Evolutionary conservation across 176 grass and related monocot species (phyloP), one percentile per base, ranked within the genome.

Genomic region (Chrysopogon serrulatus): DNA sequence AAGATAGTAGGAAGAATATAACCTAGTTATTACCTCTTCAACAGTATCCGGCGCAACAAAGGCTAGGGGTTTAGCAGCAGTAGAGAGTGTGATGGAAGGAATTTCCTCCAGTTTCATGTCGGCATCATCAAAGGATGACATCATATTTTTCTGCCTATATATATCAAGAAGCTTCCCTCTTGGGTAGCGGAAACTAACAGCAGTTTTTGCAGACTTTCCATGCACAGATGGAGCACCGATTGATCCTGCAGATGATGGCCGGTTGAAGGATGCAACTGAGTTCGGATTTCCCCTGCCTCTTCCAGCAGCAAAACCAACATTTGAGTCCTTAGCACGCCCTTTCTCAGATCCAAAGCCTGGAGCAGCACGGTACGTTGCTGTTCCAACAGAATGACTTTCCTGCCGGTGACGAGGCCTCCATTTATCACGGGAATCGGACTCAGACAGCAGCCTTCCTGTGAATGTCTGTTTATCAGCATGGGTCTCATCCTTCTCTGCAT

Each of bases 361-460:
- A 73, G 93, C 97, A 79, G 87, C 93, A 51, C 93, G 97, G 74
- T 90, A 72, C 4, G 84, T 85, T 54, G 89, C 79, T 24, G 90
- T 90, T 30, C 83, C 90, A 48, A 84, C 76, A 69, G 85, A 66
- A 49, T 90, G 87, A 35, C 48, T 72, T 79, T 99, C 97, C 61
- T 96, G 97, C 34, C 97, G 91, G 85, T 99, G 97, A 39, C 97
- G 91, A 83, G 97, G 97, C 30, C 93, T 95, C 97, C 97, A 99
- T 85, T 99, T 99, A 89, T 99, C 97, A 85, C 93, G 93, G 36
- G 97, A 99, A 74, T 99, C 97, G 7, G 91, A 83, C 77, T 96
- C 97, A 76, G 88, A 71, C 14, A 94, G 75, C 65, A 82, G 71
- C 71, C 86, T 96, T 69, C 60, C 82, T 23, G 88, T 71, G 83